These are phyloP conservation scores for Pseudogymnoascus destructans DNA, from an alignment of 2,329 filamentous ascomycete genomes.

Conservation along the genomic window DNA sequence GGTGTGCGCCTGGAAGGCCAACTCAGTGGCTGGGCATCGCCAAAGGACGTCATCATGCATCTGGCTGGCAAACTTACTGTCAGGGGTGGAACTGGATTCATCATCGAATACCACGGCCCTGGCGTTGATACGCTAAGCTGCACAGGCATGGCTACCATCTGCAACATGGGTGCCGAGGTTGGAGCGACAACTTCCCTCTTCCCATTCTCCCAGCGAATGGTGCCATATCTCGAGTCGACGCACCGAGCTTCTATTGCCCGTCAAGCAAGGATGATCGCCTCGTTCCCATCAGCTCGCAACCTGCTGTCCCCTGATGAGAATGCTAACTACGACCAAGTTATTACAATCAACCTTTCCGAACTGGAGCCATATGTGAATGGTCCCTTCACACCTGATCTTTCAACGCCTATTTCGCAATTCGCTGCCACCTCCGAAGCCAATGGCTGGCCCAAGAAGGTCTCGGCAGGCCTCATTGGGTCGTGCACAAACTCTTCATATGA, in stretches of 20 bases:
- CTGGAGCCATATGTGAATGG: slow-evolving; percentile 96
- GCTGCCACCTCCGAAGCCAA: slow-evolving; percentile 72
- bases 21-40: slow-evolving; percentile 80
- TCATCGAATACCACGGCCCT: slow-evolving; percentile 87
- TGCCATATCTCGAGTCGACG: slow-evolving; percentile 77
- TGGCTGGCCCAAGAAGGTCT: slow-evolving; percentile 81
- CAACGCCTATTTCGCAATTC: slow-evolving; percentile 83
- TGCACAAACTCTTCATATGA: slow-evolving; percentile 99
- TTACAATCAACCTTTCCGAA: slow-evolving; percentile 78
- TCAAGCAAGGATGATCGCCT: slow-evolving; percentile 23
- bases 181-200: slow-evolving; percentile 94
- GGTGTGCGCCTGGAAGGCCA: slow-evolving; percentile 74
- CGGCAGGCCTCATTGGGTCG: slow-evolving; percentile 87
- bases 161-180: slow-evolving; percentile 80
- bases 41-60: slow-evolving; percentile 89
- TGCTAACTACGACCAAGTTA: slow-evolving; percentile 79
- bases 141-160: slow-evolving; percentile 86
- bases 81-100: slow-evolving; percentile 81
- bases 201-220: slow-evolving; percentile 75
- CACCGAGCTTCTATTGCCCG: slow-evolving; percentile 42
- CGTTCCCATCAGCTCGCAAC: slow-evolving; percentile 35
- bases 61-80: slow-evolving; percentile 86
- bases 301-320: slow-evolving; percentile 65
- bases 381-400: slow-evolving; percentile 89
- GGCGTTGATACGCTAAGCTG: slow-evolving; percentile 80